These are phyloP conservation scores for Wickerhamiella shivajii DNA, from an alignment of 805 yeast species.

Conservation along the genomic window DNA sequence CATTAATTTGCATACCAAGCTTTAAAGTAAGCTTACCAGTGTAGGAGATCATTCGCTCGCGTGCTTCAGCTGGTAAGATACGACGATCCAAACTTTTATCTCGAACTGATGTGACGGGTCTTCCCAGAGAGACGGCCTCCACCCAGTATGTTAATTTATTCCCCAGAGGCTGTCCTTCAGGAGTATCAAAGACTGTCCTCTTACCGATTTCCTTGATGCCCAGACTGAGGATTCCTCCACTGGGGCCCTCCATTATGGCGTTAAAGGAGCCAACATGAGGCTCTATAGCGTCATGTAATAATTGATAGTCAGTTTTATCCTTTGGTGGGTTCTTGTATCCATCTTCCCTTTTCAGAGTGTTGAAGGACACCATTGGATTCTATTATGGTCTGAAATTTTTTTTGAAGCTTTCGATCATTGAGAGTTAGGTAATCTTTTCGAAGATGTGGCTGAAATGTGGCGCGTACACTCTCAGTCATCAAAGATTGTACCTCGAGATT, in stretches of 20 bases:
- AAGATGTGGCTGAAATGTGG: background rate
- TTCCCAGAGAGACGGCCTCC: constrained; percentile 77
- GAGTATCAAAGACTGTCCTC: constrained; percentile 72
- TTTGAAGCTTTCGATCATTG: too few species aligned
- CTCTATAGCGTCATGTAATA: constrained; percentile 74
- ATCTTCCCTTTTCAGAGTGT: constrained; percentile 76
- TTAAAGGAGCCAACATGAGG: constrained; percentile 96
- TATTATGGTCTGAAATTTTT: constrained; percentile 5
- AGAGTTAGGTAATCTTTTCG: constrained; percentile 6
- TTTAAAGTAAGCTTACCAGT: constrained; percentile 65
- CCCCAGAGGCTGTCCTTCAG: constrained; percentile 55
- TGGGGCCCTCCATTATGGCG: constrained; percentile 81
- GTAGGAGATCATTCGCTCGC: constrained; percentile 80
- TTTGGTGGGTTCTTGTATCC: constrained; percentile 82
- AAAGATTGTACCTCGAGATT: too few species aligned
- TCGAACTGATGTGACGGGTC: constrained; percentile 60
- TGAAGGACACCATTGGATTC: constrained; percentile 35
- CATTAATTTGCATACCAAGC: constrained; percentile 76
- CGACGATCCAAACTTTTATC: constrained; percentile 70
- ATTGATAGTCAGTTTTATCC: constrained; percentile 68
- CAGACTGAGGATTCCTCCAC: constrained; percentile 69
- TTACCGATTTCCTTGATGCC: constrained; percentile 83
- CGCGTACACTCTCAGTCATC: too few species aligned
- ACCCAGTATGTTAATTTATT: constrained; percentile 70
- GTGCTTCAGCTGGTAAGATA: constrained; percentile 71